These are phyloP conservation scores for Capsicum chinense DNA, from an alignment of 257 asterid species.

Conservation along the genomic window DNA sequence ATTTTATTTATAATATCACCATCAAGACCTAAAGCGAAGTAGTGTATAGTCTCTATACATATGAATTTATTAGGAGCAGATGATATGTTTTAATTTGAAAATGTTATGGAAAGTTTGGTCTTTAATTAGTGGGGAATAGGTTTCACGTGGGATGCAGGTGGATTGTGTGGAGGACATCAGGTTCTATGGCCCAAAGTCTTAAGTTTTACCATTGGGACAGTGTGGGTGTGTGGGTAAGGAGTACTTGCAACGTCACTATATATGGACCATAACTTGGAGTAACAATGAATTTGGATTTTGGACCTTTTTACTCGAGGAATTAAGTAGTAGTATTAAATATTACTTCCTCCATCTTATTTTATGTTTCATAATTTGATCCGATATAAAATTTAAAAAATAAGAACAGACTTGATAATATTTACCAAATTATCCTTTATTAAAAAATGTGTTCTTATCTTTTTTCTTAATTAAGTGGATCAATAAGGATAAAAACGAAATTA, in stretches of 20 bases:
- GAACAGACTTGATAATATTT: too few species aligned
- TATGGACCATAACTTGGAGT: background rate
- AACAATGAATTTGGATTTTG: background rate
- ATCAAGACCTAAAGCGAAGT: background rate
- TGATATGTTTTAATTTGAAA: too few species aligned
- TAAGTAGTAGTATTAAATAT: background rate
- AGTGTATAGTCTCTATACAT: background rate
- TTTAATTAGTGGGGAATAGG: background rate
- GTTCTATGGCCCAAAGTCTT: background rate
- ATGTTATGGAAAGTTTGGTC: too few species aligned
- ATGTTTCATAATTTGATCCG: too few species aligned
- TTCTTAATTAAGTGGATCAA: too few species aligned
- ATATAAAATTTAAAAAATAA: too few species aligned
- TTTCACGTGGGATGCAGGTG: constrained; percentile 9
- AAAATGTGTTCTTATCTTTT: too few species aligned
- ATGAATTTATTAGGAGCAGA: background rate
- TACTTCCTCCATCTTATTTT: too few species aligned
- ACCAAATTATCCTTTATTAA: too few species aligned
- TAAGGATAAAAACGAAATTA: too few species aligned
- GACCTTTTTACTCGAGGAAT: background rate
- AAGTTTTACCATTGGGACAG: background rate
- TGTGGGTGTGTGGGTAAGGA: background rate
- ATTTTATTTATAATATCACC: too few species aligned
- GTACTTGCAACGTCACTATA: background rate
- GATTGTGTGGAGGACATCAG: background rate